Percentiles rank a stretch among this genome's conserved stretches.
Conservation (phyloP, 2,329 filamentous ascomycete species). For the Fusarium equiseti region DNA sequence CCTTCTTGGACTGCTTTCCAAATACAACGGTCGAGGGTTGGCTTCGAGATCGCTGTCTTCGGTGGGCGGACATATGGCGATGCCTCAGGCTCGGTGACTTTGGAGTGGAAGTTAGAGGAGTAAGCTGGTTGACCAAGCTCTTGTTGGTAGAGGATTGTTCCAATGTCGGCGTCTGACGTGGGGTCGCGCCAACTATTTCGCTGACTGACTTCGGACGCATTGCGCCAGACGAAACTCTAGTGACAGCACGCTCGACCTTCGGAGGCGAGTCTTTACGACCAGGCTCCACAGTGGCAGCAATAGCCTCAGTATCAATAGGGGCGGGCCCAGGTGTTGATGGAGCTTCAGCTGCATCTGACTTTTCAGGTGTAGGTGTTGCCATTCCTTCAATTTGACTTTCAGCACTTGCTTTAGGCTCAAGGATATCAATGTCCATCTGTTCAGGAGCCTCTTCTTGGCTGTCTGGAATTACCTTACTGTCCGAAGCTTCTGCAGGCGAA, state of each 20-base stretch:
- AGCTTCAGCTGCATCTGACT: slow-evolving; percentile 15
- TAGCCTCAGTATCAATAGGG: background rate
- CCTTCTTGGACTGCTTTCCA: slow-evolving; percentile 70
- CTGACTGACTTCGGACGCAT: slow-evolving; percentile 79
- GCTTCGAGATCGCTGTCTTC: slow-evolving; percentile 70
- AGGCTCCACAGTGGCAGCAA: slow-evolving; percentile 9
- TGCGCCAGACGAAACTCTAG: slow-evolving; percentile 76
- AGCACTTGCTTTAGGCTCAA: slow-evolving; percentile 39
- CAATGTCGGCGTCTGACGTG: slow-evolving; percentile 51
- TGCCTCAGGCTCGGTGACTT: slow-evolving; percentile 56
- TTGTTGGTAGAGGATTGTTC: slow-evolving; percentile 52
- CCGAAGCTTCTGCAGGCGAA: slow-evolving; percentile 7
- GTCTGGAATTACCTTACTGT: slow-evolving; percentile 51
- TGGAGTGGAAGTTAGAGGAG: slow-evolving; percentile 58
- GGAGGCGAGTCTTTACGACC: slow-evolving; percentile 39
- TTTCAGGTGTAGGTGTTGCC: slow-evolving; percentile 14
- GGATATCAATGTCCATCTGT: slow-evolving; percentile 53
- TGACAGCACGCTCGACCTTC: slow-evolving; percentile 68
- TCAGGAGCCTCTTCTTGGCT: slow-evolving; percentile 52
- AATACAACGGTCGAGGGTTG: slow-evolving; percentile 83
- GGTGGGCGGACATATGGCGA: slow-evolving; percentile 52
- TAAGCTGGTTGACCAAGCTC: slow-evolving; percentile 52
- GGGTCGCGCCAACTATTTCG: slow-evolving; percentile 75
- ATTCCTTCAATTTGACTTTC: slow-evolving; percentile 20
- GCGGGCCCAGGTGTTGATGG: slow-evolving; percentile 21